These are phyloP conservation scores for Ganoderma lucidum DNA, from an alignment of 1,284 basidiomycete species.

Conservation along the genomic window DNA sequence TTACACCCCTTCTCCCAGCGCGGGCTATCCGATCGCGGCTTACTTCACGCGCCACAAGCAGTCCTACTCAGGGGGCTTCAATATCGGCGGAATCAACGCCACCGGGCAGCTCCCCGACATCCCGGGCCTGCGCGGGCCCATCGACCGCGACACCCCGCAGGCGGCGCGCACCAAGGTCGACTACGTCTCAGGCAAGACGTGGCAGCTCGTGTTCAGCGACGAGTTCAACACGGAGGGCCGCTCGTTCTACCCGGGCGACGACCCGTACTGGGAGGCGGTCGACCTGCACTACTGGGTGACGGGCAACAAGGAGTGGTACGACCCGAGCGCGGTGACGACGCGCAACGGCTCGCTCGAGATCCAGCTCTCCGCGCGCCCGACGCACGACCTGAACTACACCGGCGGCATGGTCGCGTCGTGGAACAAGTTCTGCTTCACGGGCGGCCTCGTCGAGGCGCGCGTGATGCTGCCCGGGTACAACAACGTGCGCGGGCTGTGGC, in stretches of 20 bases:
- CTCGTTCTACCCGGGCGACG: constrained; percentile 11
- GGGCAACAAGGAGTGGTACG: constrained; percentile 14
- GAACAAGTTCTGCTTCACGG: constrained; percentile 97
- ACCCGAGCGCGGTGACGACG: constrained; percentile 7
- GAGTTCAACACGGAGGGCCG: constrained; percentile 12
- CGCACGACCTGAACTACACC: constrained; percentile 79
- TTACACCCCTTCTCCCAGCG: neutral
- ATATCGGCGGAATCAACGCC: constrained; percentile 82
- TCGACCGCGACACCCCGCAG: constrained; percentile 80
- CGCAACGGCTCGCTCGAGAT: constrained; percentile 79
- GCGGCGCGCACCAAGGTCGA: constrained; percentile 66
- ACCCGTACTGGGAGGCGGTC: constrained; percentile 14
- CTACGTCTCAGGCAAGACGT: constrained; percentile 52
- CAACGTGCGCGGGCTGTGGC: constrained; percentile 59
- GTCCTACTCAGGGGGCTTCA: constrained; percentile 71
- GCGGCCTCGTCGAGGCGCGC: constrained; percentile 74
- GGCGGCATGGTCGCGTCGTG: constrained; percentile 77
- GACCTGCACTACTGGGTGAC: constrained; percentile 15
- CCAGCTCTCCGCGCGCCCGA: constrained; percentile 70
- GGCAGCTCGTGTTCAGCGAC: constrained; percentile 74
- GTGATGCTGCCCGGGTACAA: constrained; percentile 82
- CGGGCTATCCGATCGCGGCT: constrained; percentile 2
- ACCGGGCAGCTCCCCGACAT: constrained; percentile 77
- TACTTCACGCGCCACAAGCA: constrained; percentile 32
- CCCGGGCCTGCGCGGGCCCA: constrained; percentile 68